These are phyloP conservation scores for Botryobasidium botryosum DNA, from an alignment of 768 basidiomycete genomes.

Conservation along the genomic window DNA sequence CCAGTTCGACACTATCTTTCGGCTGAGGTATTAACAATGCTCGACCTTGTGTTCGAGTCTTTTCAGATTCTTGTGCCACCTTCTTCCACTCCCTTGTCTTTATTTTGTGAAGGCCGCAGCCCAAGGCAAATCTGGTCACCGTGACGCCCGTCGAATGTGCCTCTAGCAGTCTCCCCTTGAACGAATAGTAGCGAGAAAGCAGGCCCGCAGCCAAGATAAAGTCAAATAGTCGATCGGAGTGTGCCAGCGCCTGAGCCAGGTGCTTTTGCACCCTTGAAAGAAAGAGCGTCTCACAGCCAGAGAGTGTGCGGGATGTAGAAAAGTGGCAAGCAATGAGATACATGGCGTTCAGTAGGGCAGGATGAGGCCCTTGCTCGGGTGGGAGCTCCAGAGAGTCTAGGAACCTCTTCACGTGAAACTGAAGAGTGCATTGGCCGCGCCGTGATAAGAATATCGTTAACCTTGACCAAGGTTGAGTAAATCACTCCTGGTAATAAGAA, in stretches of 20 bases:
- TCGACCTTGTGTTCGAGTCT: too few relatives aligned
- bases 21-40: constrained; percentile 48
- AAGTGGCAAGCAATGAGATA: constrained; percentile 67
- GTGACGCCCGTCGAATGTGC: constrained; percentile 53
- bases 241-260: constrained; percentile 51
- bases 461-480: too few relatives aligned
- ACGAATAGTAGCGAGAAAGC: constrained; percentile 46
- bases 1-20: constrained; percentile 42
- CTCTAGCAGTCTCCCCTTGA: constrained; percentile 40
- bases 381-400: constrained; percentile 38
- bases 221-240: constrained; percentile 37
- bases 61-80: too few relatives aligned
- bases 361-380: too few relatives aligned
- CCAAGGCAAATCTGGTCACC: constrained; percentile 53
- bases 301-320: too few relatives aligned
- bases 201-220: constrained; percentile 35
- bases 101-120: constrained; percentile 57
- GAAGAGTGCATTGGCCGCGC: constrained; percentile 44
- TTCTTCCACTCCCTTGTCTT: too few relatives aligned
- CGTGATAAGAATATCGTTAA: constrained; percentile 53
- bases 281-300: constrained; percentile 42
- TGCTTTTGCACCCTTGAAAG: constrained; percentile 38
- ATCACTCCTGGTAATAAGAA: too few relatives aligned
- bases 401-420: constrained; percentile 48
- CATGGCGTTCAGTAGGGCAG: constrained; percentile 58